Conservation (phyloP, 2,329 filamentous ascomycete genomes). For the Chaetomiaceae sp. region DNA sequence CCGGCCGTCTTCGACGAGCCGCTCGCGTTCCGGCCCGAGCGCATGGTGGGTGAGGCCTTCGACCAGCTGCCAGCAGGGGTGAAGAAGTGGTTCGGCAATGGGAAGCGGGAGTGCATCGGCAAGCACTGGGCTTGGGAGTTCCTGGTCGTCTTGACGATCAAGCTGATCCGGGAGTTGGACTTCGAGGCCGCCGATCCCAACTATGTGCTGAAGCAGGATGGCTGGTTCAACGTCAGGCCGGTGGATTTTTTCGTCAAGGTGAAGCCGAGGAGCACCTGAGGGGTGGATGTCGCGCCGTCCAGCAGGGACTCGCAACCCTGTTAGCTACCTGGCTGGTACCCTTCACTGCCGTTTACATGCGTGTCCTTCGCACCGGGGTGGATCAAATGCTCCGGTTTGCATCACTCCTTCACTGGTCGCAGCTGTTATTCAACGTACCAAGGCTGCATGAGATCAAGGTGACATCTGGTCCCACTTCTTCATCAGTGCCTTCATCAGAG, state of each 20-base stretch:
- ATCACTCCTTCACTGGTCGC: no score
- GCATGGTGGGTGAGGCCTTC: conserved; percentile 43
- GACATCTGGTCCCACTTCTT: no score
- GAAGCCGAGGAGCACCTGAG: conserved; percentile 30
- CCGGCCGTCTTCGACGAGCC: conserved; percentile 43
- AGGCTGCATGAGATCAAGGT: no score
- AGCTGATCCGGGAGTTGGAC: conserved; percentile 40
- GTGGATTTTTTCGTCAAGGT: conserved; percentile 40
- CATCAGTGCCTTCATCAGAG: no score
- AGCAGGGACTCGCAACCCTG: no score
- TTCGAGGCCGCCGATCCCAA: conserved; percentile 37
- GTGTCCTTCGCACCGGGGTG: no score
- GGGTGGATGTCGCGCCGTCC: no score
- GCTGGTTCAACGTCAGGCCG: conserved; percentile 49
- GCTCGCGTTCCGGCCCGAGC: conserved; percentile 40
- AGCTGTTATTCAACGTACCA: no score
- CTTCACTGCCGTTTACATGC: no score
- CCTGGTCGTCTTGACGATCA: conserved; percentile 36
- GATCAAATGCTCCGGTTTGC: no score
- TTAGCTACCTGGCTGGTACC: no score
- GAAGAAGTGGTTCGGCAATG: conserved; percentile 48
- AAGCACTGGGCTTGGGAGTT: conserved; percentile 45
- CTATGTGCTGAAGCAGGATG: conserved; percentile 40
- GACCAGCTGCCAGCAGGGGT: conserved; percentile 38
- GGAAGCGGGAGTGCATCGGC: conserved; percentile 46